A percentile compares a stretch with the other conserved stretches of the same genome.
These are phyloP conservation scores for Craspedostauros australis DNA, from an alignment of 108 stramenopile species.

Conservation along the genomic window DNA sequence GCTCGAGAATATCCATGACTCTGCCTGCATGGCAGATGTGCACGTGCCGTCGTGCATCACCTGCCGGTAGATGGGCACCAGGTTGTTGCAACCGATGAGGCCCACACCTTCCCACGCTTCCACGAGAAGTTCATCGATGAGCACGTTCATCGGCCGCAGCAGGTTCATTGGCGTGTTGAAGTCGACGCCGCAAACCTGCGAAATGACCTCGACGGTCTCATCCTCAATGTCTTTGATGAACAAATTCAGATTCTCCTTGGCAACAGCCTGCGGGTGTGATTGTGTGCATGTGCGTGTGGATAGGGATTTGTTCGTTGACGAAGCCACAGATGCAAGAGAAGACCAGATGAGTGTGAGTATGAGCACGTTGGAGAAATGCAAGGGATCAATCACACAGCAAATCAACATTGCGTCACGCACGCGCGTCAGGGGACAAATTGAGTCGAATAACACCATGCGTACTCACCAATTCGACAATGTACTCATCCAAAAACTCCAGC, in stretches of 20 bases:
- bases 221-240: background rate
- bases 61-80: constrained; percentile 29
- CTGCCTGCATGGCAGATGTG: background rate
- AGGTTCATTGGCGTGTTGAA: constrained; percentile 12
- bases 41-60: constrained; percentile 25
- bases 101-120: constrained; percentile 7
- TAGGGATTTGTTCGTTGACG: too few relatives aligned
- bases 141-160: constrained; percentile 2
- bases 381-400: too few relatives aligned
- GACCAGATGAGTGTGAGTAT: too few relatives aligned
- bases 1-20: constrained; percentile 15
- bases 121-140: constrained; percentile 11
- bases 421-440: too few relatives aligned
- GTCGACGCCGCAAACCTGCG: constrained; percentile 22
- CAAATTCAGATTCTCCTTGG: background rate
- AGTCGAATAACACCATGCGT: too few relatives aligned
- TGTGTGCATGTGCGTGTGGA: too few relatives aligned
- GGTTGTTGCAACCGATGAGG: constrained; percentile 21
- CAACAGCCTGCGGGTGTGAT: too few relatives aligned
- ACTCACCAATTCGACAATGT: constrained; percentile 14
- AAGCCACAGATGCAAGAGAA: too few relatives aligned
- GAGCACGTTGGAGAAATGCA: too few relatives aligned
- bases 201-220: constrained; percentile 7
- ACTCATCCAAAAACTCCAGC: constrained; percentile 22
- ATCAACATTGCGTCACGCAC: too few relatives aligned